phyloP scores from a whole-genome alignment of 139 green algal genomes.

The Chlamydomonas incerta region DNA sequence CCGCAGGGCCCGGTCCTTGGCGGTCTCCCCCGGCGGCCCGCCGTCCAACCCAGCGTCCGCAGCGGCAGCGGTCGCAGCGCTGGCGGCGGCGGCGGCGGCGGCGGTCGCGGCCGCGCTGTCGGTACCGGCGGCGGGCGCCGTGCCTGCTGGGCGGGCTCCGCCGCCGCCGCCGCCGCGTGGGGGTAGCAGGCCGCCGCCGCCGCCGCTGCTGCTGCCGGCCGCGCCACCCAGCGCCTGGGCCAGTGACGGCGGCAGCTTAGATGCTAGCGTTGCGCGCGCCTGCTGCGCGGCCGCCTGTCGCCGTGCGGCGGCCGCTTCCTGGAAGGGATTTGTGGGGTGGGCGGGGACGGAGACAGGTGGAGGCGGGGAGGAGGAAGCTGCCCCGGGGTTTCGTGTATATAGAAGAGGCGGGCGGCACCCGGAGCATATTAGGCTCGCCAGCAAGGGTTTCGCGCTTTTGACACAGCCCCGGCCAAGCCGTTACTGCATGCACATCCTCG shows the following conservation, averaged over 20 bases:
- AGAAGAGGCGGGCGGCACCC: no score
- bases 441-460: not conserved
- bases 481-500: no score
- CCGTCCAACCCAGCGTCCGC: not conserved
- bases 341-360: no score
- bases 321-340: not conserved
- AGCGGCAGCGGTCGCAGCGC: not conserved
- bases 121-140: not conserved
- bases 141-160: not conserved
- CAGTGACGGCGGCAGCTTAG: slow-evolving; percentile 30
- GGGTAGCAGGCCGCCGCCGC: not conserved
- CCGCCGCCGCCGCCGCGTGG: not conserved
- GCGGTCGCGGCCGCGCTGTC: not conserved
- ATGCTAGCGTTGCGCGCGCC: slow-evolving; percentile 6
- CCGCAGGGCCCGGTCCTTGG: slow-evolving; percentile 29
- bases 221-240: not conserved
- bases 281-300: slow-evolving; percentile 20
- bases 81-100: not conserved
- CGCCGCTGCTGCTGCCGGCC: not conserved
- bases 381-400: no score
- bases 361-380: no score
- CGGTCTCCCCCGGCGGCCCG: not conserved
- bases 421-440: no score
- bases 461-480: no score
- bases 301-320: slow-evolving; percentile 11